These are phyloP conservation scores for Phytophthora tubulina DNA, from an alignment of 352 stramenopile species.

Conservation along the genomic window DNA sequence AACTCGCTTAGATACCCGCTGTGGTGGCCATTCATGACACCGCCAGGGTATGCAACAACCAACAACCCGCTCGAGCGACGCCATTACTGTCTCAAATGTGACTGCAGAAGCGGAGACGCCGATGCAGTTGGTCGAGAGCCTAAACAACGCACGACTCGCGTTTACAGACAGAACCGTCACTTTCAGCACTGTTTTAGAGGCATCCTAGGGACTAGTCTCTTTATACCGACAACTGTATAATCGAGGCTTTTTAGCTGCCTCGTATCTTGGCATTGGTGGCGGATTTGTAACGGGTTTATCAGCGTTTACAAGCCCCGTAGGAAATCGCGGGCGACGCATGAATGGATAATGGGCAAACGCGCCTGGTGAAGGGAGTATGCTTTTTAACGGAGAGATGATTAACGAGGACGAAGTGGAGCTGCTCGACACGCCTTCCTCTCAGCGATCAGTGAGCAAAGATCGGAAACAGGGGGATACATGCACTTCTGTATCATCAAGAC, in stretches of 20 bases:
- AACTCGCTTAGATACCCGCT: background rate
- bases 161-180: background rate
- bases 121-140: background rate
- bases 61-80: background rate
- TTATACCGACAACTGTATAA: background rate
- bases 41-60: background rate
- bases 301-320: background rate
- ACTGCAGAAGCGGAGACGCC: background rate
- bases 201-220: background rate
- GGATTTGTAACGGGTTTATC: background rate
- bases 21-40: background rate
- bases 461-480: background rate
- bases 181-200: background rate
- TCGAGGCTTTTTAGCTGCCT: background rate
- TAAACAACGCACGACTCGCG: background rate
- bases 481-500: background rate
- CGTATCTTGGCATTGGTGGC: background rate
- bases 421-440: background rate
- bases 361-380: constrained; percentile 5
- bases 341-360: constrained; percentile 4
- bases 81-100: background rate
- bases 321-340: background rate
- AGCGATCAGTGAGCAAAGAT: background rate
- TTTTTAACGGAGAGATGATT: constrained; percentile 1
- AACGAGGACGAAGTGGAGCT: background rate